These are phyloP conservation scores for Fraxinus cuspidata DNA, from an alignment of 257 asterid genomes.

Conservation along the genomic window DNA sequence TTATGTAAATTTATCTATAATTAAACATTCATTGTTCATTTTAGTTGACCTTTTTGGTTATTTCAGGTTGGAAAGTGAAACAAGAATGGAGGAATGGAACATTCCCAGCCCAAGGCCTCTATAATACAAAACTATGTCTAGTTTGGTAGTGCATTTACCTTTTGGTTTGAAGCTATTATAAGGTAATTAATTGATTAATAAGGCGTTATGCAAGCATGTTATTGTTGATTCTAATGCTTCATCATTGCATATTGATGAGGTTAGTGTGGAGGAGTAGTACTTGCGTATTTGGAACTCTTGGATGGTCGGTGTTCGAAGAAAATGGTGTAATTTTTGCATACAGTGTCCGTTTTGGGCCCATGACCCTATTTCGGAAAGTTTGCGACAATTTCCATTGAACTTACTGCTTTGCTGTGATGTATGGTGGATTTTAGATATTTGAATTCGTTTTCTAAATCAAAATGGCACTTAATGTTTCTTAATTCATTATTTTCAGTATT, in stretches of 20 bases:
- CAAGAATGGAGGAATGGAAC: conserved; percentile 38
- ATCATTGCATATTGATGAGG: neutral
- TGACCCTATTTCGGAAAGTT: too few relatives aligned
- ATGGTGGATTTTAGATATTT: too few relatives aligned
- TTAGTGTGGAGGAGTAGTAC: too few relatives aligned
- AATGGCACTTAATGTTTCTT: too few relatives aligned
- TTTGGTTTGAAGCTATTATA: neutral
- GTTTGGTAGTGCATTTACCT: neutral
- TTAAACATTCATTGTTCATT: neutral
- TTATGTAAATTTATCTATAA: neutral
- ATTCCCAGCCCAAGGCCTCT: conserved; percentile 55
- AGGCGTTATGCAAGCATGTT: neutral
- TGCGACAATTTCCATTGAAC: too few relatives aligned
- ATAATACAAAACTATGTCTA: conserved; percentile 8
- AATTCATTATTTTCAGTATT: too few relatives aligned
- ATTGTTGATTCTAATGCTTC: neutral
- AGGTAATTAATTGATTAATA: conserved; percentile 19
- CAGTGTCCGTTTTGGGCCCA: too few relatives aligned
- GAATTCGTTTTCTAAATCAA: too few relatives aligned
- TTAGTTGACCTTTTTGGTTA: neutral
- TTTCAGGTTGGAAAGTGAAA: conserved; percentile 51
- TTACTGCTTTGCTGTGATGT: too few relatives aligned
- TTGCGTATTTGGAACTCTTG: too few relatives aligned
- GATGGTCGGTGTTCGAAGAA: too few relatives aligned
- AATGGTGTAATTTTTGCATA: too few relatives aligned